phyloP scores from a whole-genome alignment of 495 filamentous ascomycete species.

The Talaromyces wortmannii region DNA sequence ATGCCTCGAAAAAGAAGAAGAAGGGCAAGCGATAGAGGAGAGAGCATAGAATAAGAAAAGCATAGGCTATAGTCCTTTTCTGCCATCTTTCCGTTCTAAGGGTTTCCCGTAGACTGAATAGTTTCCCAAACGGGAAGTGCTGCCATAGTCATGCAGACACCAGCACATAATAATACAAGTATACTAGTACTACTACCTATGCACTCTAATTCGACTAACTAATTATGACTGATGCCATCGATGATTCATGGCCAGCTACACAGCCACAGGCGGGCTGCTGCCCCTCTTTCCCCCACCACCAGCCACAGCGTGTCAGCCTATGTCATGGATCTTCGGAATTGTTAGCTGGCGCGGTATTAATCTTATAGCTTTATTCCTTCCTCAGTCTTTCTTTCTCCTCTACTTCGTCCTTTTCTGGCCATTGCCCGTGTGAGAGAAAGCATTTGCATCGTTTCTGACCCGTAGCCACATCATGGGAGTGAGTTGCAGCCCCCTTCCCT shows the following conservation, averaged over 20 bases:
- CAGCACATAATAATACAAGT: too few relatives aligned
- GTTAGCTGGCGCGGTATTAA: too few relatives aligned
- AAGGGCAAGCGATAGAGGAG: constrained; percentile 56
- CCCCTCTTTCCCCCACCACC: background rate
- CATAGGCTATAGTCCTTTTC: too few relatives aligned
- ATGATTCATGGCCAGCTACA: too few relatives aligned
- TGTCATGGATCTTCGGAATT: background rate
- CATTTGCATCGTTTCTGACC: too few relatives aligned
- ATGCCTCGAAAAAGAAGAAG: constrained; percentile 56
- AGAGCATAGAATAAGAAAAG: background rate
- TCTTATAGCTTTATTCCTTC: background rate
- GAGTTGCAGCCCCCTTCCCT: too few relatives aligned
- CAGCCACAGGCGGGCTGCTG: background rate
- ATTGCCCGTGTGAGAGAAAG: too few relatives aligned
- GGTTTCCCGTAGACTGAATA: background rate
- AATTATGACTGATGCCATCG: too few relatives aligned
- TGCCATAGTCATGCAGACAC: background rate
- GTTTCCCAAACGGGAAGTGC: background rate
- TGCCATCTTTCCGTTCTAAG: background rate
- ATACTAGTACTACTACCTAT: background rate
- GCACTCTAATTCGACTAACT: too few relatives aligned
- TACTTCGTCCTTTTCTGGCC: too few relatives aligned
- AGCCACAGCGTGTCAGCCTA: background rate
- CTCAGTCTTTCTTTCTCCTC: too few relatives aligned
- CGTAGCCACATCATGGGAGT: too few relatives aligned